Evolutionary conservation across 2,329 filamentous ascomycete genomes (phyloP).

Genomic region (Diaporthe batatas): DNA sequence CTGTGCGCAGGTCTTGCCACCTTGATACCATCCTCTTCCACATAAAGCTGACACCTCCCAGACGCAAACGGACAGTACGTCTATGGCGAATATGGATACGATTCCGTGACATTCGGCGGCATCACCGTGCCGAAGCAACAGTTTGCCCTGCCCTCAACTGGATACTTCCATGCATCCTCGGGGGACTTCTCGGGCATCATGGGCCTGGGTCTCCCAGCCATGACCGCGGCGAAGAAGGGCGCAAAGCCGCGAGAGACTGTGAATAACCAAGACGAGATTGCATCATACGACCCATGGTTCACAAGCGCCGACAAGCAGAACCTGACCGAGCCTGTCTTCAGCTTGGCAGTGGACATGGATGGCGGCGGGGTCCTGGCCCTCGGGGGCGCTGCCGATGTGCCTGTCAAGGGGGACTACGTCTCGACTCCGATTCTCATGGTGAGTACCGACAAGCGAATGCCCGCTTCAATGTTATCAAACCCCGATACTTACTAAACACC

Average conservation of each 20-base stretch:
- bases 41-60: background rate
- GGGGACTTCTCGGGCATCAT: conserved; percentile 38
- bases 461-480: too few relatives aligned
- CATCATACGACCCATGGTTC: conserved; percentile 38
- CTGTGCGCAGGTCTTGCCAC: too few relatives aligned
- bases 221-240: conserved; percentile 36
- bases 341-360: conserved; percentile 37
- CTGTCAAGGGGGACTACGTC: conserved; percentile 20
- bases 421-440: conserved; percentile 38
- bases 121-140: conserved; percentile 32
- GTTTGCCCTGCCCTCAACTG: conserved; percentile 35
- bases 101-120: conserved; percentile 29
- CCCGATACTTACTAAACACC: too few relatives aligned
- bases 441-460: background rate
- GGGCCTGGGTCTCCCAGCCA: conserved; percentile 37
- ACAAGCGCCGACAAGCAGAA: conserved; percentile 34
- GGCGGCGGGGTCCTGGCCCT: conserved; percentile 35
- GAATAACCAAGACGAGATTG: conserved; percentile 15
- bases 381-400: conserved; percentile 36
- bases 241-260: background rate
- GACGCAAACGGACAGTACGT: conserved; percentile 35
- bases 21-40: too few relatives aligned
- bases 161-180: conserved; percentile 16
- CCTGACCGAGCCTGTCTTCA: conserved; percentile 35
- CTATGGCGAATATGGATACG: conserved; percentile 35